Evolutionary conservation across 2,329 filamentous ascomycete genomes (phyloP), one percentile per base, ranked within the genome.

Genomic region (Penicillium capsulatum): DNA sequence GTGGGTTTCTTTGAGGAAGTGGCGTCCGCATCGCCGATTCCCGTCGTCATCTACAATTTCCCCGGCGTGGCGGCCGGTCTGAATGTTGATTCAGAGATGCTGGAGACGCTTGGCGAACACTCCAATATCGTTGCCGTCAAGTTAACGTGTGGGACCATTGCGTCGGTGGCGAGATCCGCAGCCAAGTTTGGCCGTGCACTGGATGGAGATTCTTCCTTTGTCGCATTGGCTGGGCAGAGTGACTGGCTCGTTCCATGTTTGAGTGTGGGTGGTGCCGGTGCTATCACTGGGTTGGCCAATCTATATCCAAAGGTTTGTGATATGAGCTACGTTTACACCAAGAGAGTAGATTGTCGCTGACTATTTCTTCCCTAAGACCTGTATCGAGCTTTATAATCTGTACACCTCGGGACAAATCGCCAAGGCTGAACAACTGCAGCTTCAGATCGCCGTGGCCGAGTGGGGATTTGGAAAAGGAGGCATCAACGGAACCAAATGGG

Each of bases 1-100:
- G 57, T 78, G 32, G 71, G 75, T 16, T 87, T 79, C 65, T 88
- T 86, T 69, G 68, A 67, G 27, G 70, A 77, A 24, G 78, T 82
- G 2, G 81, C 80, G 2, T 67, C 71, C 27, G 69, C 68, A 3
- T 75, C 70, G 28, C 71, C 74, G 0, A 60, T 73, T 16, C 69
- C 70, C 1, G 54, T 73, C 7, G 46, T 73, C 3, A 65, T 73
- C 27, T 73, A 74, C 57, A 73, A 73, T 46, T 73, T 68, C 52
- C 70, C 70, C 3, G 64, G 60, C 15, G 66, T 71, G 2, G 60
- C 65, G 9, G 55, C 63, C 2, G 69, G 70, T 1, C 45, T 73
- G 2, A 68, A 72, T 46, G 56, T 72, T 19, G 68, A 69, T 48
- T 72, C 67, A 2, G 58, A 63, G 19, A 60, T 60, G 43, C 37